Evolutionary conservation across 768 basidiomycete genomes (phyloP), one percentile per base, ranked within the genome.

Genomic region (Lentinus tigrinus): DNA sequence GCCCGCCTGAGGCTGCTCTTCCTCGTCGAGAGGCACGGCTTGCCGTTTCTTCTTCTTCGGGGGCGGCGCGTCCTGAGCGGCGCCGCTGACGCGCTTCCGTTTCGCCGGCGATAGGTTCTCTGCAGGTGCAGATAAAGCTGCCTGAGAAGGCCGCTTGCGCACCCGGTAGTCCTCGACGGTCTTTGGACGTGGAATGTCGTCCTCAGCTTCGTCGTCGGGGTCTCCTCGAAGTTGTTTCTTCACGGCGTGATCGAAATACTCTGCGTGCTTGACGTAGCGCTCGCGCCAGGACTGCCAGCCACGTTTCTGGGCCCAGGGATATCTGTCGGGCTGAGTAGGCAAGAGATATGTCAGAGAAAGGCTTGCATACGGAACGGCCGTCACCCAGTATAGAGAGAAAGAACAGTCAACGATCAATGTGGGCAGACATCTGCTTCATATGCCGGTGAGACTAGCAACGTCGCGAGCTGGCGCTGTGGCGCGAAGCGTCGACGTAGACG

Each of bases 211-310:
- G 8, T 48, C 47, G 5, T 16, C 27, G 31, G 26, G 5, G n/a
- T 17, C 47, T 5, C 23, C 44, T 26, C 14, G 44, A 4, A 34
- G 3, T n/a, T 48, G 27, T 10, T 16, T 48, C 10, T 2, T 16
- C 14, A 91, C 89, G 51, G 81, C 70, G 19, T 67, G 66, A 64
- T 91, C 86, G 52, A 91, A 78, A 14, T 87, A 82, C 6, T 70
- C 66, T 0, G 85, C 72, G 57, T 91, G 84, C 68, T 91, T 91
- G 74, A 89, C 90, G 74, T 92, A 92, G 26, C 90, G 79, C 66
- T 92, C 89, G 36, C 89, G 81, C 90, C 90, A 92, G 13, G 90
- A 91, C 61, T 88, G 85, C 89, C 88, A 90, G 1, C 88, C 86
- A 67, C 92, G 90, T 21, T 88, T 84, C 28, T 73, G 75, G n/a